Evolutionary conservation across 2,329 filamentous ascomycete genomes (phyloP).

Genomic region (Alternaria burnsii): DNA sequence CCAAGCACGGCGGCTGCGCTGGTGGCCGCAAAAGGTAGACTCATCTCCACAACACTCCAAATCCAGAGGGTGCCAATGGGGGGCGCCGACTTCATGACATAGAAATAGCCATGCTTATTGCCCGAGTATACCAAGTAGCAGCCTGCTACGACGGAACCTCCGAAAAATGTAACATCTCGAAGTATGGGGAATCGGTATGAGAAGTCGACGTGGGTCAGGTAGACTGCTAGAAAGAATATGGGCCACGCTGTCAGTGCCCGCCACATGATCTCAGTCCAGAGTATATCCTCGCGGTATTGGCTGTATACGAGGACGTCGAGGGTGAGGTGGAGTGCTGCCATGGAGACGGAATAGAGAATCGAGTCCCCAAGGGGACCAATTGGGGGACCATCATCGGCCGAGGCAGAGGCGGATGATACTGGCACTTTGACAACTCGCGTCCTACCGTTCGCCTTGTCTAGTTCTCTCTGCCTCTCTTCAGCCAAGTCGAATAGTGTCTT

Average conservation of each 20-base stretch:
- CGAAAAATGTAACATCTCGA: constrained; percentile 68
- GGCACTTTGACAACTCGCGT: constrained; percentile 47
- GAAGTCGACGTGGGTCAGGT: constrained; percentile 53
- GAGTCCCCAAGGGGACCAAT: constrained; percentile 59
- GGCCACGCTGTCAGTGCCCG: constrained; percentile 60
- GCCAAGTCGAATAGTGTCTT: constrained; percentile 79
- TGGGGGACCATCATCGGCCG: constrained; percentile 40
- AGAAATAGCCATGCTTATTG: constrained; percentile 81
- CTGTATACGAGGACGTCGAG: constrained; percentile 81
- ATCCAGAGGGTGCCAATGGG: constrained; percentile 90
- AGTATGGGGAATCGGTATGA: constrained; percentile 55
- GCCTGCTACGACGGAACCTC: constrained; percentile 68
- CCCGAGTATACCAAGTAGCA: constrained; percentile 84
- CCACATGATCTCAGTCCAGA: constrained; percentile 64
- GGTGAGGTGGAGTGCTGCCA: constrained; percentile 78
- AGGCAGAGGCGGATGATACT: constrained; percentile 26
- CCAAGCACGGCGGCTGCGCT: constrained; percentile 61
- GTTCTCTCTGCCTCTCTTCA: constrained; percentile 63
- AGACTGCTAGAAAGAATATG: constrained; percentile 56
- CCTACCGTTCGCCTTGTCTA: constrained; percentile 58
- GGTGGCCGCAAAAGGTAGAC: constrained; percentile 70
- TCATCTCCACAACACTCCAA: constrained; percentile 89
- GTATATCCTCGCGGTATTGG: constrained; percentile 75
- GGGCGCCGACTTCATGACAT: constrained; percentile 91
- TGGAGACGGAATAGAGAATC: constrained; percentile 62